Base-by-base conservation (phyloP, 441 rosid genomes). In the Codiaeum variegatum region DNA sequence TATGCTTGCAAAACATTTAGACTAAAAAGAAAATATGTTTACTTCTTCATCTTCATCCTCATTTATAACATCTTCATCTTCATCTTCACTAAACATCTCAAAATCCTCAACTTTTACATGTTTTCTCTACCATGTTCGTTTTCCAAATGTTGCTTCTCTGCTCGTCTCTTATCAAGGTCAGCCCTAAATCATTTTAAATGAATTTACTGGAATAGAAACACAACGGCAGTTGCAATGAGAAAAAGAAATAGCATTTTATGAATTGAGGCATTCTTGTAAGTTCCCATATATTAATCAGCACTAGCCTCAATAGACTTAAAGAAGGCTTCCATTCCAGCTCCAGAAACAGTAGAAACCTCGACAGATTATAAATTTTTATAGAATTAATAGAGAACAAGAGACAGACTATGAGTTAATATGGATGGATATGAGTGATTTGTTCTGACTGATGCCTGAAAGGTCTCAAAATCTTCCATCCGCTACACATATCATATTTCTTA, bases 401-500 rank as follows among this genome's bases (percentile, higher is more conserved):
- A 84, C 54, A 95, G 93, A 78, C 97, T 92, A 70, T 90, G 87
- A 21, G 97, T 80, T 75, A 91, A 81, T 23, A 92, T 87, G 32
- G 99, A 83, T 7, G 91, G 69, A 81, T 91, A 87, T 0, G 99
- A 85, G 64, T 83, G 71, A 83, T 95, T 98, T 28, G 90, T 75
- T 73, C 83, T 87, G 24, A 85, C 47, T 2, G 97, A 96, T 12
- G 93, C 85, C 77, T 95, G 98, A 80, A 95, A 95, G 28, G 87
- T 90, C 73, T 92, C 95, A 24, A 91, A 92, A 77, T 92, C 97
- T 77, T 90, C 84, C 97, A 95, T 91, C 99, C 99, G 92, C 99
- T 92, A 86, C 79, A 69, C 28, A 54, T 56, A 73, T 63, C 59
- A 62, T 2, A 67, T 24, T 26, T 62, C 31, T 68, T 38, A 73